Conservation (phyloP, 345 rosid species). For the Populus euphratica region DNA sequence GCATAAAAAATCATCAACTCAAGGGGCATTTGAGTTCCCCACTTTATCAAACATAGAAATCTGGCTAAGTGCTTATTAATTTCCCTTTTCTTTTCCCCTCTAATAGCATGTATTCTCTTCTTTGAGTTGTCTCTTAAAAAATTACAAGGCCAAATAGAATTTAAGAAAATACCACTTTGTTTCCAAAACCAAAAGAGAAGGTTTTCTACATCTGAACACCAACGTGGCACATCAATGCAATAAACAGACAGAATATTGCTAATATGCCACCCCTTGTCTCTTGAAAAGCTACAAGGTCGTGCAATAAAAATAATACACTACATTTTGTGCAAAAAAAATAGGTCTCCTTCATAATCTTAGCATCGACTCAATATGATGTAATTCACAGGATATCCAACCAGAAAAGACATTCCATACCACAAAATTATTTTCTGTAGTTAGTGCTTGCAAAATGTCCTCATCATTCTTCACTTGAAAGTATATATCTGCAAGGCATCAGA, state of each 20-base stretch:
- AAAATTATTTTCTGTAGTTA: conserved; percentile 58
- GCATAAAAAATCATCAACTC: conserved; percentile 13
- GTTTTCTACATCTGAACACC: background rate
- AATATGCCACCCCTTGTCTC: background rate
- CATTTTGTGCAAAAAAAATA: background rate
- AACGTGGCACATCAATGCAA: background rate
- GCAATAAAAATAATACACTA: background rate
- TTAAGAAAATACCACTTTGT: background rate
- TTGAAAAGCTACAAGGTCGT: background rate
- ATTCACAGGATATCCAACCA: background rate
- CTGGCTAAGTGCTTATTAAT: background rate
- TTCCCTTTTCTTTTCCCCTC: background rate
- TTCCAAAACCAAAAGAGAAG: background rate
- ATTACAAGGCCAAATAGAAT: background rate
- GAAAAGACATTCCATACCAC: conserved; percentile 56
- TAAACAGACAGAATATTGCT: background rate
- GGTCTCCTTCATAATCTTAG: background rate
- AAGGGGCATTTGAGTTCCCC: background rate
- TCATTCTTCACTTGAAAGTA: conserved; percentile 82
- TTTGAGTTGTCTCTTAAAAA: background rate
- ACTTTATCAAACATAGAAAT: background rate
- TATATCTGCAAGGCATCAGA: conserved; percentile 52
- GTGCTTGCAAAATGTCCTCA: conserved; percentile 66
- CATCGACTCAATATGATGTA: background rate
- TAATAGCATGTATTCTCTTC: background rate